phyloP scores from a whole-genome alignment of 352 stramenopile genomes.

The Pythium chondricola region DNA sequence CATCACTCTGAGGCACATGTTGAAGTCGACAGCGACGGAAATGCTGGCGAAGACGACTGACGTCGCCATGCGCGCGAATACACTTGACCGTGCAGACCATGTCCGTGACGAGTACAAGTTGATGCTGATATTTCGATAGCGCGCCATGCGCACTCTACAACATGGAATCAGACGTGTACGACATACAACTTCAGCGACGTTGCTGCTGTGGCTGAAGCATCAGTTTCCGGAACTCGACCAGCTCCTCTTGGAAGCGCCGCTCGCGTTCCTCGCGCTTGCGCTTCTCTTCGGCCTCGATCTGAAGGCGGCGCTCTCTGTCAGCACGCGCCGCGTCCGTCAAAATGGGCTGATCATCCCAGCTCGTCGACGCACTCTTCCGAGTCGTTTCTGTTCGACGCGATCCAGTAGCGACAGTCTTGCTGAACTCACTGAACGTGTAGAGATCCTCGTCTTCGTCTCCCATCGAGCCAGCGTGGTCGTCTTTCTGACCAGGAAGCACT shows the following conservation, averaged over 20 bases:
- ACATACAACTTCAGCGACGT: too few relatives aligned
- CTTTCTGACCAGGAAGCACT: not conserved
- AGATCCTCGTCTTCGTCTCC: conserved; percentile 4
- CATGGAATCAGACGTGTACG: too few relatives aligned
- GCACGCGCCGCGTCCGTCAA: conserved; percentile 30
- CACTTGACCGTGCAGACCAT: too few relatives aligned
- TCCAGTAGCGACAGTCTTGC: conserved; percentile 3
- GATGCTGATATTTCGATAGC: too few relatives aligned
- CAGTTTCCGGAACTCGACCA: conserved; percentile 32
- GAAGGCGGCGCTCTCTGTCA: conserved; percentile 24
- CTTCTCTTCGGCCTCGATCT: conserved; percentile 13
- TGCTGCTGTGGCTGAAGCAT: conserved; percentile 8
- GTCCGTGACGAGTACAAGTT: too few relatives aligned
- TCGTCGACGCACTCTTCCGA: not conserved
- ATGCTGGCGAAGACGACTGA: too few relatives aligned
- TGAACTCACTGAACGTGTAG: conserved; percentile 26
- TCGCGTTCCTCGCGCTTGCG: conserved; percentile 38
- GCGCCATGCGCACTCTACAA: too few relatives aligned
- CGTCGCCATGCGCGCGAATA: too few relatives aligned
- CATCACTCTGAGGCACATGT: too few relatives aligned
- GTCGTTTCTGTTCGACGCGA: not conserved
- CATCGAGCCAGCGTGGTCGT: too few relatives aligned
- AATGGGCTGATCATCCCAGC: conserved; percentile 52
- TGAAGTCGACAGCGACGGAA: too few relatives aligned
- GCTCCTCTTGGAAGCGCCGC: conserved; percentile 45